phyloP scores from a whole-genome alignment of 2,329 filamentous ascomycete genomes.

The Aspergillus glaucus region DNA sequence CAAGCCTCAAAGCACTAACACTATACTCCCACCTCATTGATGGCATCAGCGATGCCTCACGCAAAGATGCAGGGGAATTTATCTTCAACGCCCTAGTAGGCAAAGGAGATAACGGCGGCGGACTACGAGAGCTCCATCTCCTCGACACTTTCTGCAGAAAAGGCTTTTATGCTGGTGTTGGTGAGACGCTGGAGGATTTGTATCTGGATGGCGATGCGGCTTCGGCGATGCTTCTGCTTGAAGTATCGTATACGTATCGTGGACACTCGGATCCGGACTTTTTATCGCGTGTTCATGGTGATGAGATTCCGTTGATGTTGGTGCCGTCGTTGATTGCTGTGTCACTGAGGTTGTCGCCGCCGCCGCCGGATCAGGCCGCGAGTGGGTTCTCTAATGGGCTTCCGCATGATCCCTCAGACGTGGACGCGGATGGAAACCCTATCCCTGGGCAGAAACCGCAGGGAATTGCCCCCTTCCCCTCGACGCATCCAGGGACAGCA shows the following conservation, averaged over 20 bases:
- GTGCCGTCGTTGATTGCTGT: not conserved
- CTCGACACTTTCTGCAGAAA: not conserved
- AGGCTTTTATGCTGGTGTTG: not conserved
- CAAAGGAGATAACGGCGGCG: not conserved
- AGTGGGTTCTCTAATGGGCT: not conserved
- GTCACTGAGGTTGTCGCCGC: not conserved
- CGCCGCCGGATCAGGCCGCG: not conserved
- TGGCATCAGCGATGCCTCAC: not conserved
- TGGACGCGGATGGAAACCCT: not conserved
- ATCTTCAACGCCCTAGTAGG: not conserved
- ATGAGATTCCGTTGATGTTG: not conserved
- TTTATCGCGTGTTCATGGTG: not conserved
- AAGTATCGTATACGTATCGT: conserved; percentile 1
- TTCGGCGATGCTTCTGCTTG: not conserved
- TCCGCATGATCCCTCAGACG: not conserved
- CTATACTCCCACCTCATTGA: not conserved
- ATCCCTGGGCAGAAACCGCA: not conserved
- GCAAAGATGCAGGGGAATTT: not conserved
- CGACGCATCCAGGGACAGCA: not conserved
- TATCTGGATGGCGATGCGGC: not conserved
- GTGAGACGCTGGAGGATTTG: not conserved
- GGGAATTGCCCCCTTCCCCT: not conserved
- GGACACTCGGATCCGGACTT: not conserved
- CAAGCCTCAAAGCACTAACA: not conserved
- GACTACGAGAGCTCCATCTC: not conserved